Evolutionary conservation across 2,329 filamentous ascomycete species (phyloP), one percentile per base, ranked within the genome.

Genomic region (Aspergillus novoparasiticus): DNA sequence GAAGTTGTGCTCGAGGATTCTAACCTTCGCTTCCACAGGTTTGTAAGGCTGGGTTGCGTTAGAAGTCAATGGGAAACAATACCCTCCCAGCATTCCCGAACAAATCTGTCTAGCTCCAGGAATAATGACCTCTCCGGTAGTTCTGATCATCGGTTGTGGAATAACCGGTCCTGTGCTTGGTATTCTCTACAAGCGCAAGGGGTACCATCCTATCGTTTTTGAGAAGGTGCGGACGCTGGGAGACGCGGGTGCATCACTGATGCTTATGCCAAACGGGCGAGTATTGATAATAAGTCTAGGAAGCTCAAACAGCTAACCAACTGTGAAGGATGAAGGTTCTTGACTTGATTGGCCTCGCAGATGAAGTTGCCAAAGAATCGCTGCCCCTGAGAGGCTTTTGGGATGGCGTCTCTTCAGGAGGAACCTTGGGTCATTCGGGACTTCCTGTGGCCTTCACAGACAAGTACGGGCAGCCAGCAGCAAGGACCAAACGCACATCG

Each of bases 191-290:
- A 26, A 61, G 39, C 46, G 39, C 46, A 43, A 58, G 39, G 60
- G 60, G 16, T 61, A 61, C 48, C 45, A 34, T 21, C 34, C 55
- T 3, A 54, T 61, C 9, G 55, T 62, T 2, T 62, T 62, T 23
- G 60, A 62, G 36, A 62, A 58, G 19, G 60, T 62, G 26, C 14
- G 28, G 16, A n/a, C 28, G 6, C 46, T 62, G 5, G 55, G 60
- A 11, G 60, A 62, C n/a, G 60, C 60, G 4, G 60, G 60, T 9
- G 60, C 60, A 39, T 62, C 60, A 9, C 19, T 62, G 14, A 51
- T 62, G 45, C 46, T 62, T 3, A 39, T 53, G 46, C 60, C 60
- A 5, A 62, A 62, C 6, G 60, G 60, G 60, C 46, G 21, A 21
- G 32, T 45, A 16, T 30, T 6, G 19, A 2, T 43, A 12, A 10